Evolutionary conservation across 352 stramenopile genomes (phyloP), one percentile per base, ranked within the genome.

Genomic region (Phytophthora cactorum): DNA sequence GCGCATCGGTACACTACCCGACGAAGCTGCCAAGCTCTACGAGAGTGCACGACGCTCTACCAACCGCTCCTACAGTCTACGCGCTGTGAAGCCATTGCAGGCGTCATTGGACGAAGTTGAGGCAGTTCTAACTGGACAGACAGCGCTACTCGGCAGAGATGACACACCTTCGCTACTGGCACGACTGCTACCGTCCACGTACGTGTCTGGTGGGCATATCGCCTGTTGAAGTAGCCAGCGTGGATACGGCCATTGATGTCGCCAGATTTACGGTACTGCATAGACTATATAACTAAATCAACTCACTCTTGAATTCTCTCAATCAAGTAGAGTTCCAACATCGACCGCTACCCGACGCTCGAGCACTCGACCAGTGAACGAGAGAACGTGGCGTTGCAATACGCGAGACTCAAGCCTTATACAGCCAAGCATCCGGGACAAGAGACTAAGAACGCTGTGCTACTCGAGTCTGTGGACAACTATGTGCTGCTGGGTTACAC

Each of bases 401-500:
- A 79, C 52, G 81, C 78, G 43, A 70, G 75, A 49, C 39, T 89
- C 5, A 75, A 79, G 45, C 70, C 81, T 8, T 78, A 82, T 52
- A 53, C 49, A 15, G 57, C 36, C 10, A 45, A 61, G 10, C 56
- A 73, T 1, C 63, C 58, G 17, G 58, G 50, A 44, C 46, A 63
- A 28, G 43, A 68, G 15, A 34, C 44, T 15, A 63, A 43, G 15
- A 63, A 59, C 8, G 22, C 43, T 3, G 46, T 55, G 22, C 27
- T 64, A 4, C 28, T 59, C 32, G 36, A 71, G 4, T 64, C 51
- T 10, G 75, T 79, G 54, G 80, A 87, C 29, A 75, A 86, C 43
- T 75, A 87, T 57, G 72, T 90, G 52, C 60, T 90, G 15, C 68
- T 93, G 43, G 75, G 74, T 15, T 93, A 93, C 68, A 81, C 81